These are phyloP conservation scores for Talaromyces liani DNA, from an alignment of 495 filamentous ascomycete species.

Conservation along the genomic window DNA sequence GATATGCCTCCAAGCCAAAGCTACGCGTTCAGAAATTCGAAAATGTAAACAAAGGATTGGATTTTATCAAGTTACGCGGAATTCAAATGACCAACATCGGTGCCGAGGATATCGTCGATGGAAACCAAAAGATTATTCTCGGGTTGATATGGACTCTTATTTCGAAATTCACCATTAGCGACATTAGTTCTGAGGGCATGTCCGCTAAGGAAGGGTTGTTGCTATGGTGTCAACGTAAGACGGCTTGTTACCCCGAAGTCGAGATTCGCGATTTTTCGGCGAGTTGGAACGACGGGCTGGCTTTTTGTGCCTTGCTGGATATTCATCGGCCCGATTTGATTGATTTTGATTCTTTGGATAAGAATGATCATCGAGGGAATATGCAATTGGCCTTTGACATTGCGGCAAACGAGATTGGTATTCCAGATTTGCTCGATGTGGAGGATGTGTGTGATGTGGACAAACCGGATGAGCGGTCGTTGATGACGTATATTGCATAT, in stretches of 20 bases:
- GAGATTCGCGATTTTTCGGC: conserved; percentile 87
- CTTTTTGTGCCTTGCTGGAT: conserved; percentile 92
- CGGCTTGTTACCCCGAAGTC: conserved; percentile 95
- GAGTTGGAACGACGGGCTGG: conserved; percentile 95
- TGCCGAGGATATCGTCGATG: conserved; percentile 96
- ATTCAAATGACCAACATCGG: conserved; percentile 99
- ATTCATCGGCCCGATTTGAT: conserved; percentile 97
- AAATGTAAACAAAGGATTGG: conserved; percentile 92
- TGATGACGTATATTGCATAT: conserved; percentile 99
- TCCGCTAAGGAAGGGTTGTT: conserved; percentile 93
- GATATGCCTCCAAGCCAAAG: conserved; percentile 93
- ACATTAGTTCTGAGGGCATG: conserved; percentile 97
- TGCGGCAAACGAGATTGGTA: conserved; percentile 91
- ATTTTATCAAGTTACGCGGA: conserved; percentile 82
- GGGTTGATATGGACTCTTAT: conserved; percentile 97
- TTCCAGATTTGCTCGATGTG: conserved; percentile 90
- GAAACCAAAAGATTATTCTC: conserved; percentile 94
- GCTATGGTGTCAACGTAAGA: conserved; percentile 97
- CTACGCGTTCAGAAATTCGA: conserved; percentile 96
- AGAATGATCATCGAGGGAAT: conserved; percentile 89
- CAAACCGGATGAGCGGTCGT: conserved; percentile 87
- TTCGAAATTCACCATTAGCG: conserved; percentile 93
- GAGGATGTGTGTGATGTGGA: conserved; percentile 97
- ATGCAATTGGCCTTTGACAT: conserved; percentile 98
- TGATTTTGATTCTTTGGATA: conserved; percentile 90